Percentiles rank a stretch among this genome's conserved stretches.
These are phyloP conservation scores for Lagenidium giganteum DNA, from an alignment of 352 stramenopile species.

Conservation along the genomic window DNA sequence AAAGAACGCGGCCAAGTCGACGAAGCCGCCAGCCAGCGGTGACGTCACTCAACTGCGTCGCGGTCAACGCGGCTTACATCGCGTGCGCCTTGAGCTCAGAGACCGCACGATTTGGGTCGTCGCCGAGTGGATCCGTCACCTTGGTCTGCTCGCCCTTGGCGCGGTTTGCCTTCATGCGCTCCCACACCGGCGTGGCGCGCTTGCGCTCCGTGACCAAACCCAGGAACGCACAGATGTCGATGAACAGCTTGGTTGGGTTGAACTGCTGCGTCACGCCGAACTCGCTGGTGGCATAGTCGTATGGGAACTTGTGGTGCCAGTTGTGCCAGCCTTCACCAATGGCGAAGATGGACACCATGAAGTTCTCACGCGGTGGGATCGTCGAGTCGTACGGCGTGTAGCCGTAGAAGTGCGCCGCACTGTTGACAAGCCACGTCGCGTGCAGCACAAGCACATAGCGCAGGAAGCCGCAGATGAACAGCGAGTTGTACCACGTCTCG, in stretches of 20 bases:
- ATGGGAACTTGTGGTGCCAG: conserved; percentile 99
- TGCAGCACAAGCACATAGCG: conserved; percentile 94
- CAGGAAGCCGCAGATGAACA: conserved; percentile 94
- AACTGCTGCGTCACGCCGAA: conserved; percentile 95
- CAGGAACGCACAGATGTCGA: conserved; percentile 89
- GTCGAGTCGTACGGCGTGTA: conserved; percentile 96
- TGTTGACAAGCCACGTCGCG: conserved; percentile 99
- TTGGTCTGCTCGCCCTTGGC: conserved; percentile 32
- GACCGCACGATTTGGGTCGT: conserved; percentile 46
- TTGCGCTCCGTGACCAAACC: conserved; percentile 95
- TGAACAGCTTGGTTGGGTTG: conserved; percentile 98
- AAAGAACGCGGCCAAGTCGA: too few species aligned
- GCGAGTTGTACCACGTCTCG: conserved; percentile 94
- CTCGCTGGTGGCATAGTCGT: conserved; percentile 98
- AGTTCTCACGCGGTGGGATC: conserved; percentile 96
- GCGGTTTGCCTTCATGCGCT: conserved; percentile 73
- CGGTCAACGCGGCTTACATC: too few species aligned
- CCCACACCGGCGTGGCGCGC: conserved; percentile 91
- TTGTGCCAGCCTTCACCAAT: conserved; percentile 99
- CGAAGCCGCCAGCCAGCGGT: too few species aligned
- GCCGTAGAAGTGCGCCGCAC: conserved; percentile 96
- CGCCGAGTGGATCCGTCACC: conserved; percentile 47
- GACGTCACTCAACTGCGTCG: too few species aligned
- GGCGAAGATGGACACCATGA: conserved; percentile 92
- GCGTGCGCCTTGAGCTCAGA: conserved; percentile 70